Base-by-base conservation (phyloP, 2,329 filamentous ascomycete species). In the Volutella citrinella region DNA sequence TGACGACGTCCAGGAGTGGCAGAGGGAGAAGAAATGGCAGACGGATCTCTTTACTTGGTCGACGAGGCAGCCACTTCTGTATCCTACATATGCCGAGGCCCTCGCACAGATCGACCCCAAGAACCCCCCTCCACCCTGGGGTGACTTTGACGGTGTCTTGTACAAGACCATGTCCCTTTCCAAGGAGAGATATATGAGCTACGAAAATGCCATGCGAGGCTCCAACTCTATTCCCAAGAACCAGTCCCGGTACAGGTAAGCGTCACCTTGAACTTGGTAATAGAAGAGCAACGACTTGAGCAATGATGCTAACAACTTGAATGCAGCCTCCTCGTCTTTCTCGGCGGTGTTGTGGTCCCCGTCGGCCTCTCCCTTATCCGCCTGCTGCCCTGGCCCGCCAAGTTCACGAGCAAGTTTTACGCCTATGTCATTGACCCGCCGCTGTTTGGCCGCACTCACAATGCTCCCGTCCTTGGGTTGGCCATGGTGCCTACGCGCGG, bases 401-500 rank as follows among this genome's bases (percentile, higher is more conserved):
- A 34, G 1, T 7, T 42, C 0, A 28, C 35, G n/a, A 46, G 36
- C 38, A 45, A 34, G 15, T 40, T 57, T 17, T 45, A 57, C 24
- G 43, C 52, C 10, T 54, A 48, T 34, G n/a, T 59, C 3, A 45
- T 60, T 4, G 52, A 57, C 15, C 56, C 53, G 2, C 53, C 54
- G 0, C 37, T 43, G 3, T 40, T 50, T n/a, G 56, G 55, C 0
- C 43, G 32, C 12, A 38, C 40, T 13, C 54, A 59, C 18, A 46
- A 42, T 7, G 41, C 46, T 0, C 53, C 57, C 0, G 36, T 48
- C 1, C 20, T 54, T 4, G 50, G 48, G 1, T 23, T 60, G 2
- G 55, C 46, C 3, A 48, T 56, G 7, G 37, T 59, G 0, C 69
- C 69, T 0, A 71, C 65, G 1, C 36, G 59, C 2, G 68, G 68